Conservation (phyloP, 768 basidiomycete species). For the Rubroboletus satanas region DNA sequence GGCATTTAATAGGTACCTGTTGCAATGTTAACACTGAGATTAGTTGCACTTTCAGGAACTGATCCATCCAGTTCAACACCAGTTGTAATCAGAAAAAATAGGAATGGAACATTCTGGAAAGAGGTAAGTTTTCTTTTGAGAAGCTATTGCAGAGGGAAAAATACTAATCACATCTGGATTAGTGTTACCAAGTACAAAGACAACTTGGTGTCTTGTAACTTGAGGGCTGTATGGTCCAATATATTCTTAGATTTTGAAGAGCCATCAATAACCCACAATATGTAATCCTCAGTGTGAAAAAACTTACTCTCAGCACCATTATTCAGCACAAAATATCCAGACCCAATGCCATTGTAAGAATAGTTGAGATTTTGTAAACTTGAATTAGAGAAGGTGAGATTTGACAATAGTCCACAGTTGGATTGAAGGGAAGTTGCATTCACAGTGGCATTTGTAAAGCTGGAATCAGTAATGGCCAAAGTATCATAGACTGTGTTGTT, state of each 20-base stretch:
- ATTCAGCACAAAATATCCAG: background rate
- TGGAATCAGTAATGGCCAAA: background rate
- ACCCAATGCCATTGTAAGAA: background rate
- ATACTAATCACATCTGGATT: background rate
- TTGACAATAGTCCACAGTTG: slow-evolving; percentile 10
- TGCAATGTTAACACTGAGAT: background rate
- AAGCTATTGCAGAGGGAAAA: background rate
- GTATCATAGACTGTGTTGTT: slow-evolving; percentile 15
- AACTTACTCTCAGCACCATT: background rate
- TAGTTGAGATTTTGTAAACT: background rate
- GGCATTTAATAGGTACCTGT: background rate
- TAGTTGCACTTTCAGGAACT: background rate
- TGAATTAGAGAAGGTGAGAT: background rate
- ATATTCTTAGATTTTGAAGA: background rate
- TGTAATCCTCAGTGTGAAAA: background rate
- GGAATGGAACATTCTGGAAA: background rate
- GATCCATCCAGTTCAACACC: slow-evolving; percentile 1
- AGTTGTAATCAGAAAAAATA: slow-evolving; percentile 13
- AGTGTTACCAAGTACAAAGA: background rate
- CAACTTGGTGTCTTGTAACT: background rate
- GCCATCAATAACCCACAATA: background rate
- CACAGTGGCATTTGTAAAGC: background rate
- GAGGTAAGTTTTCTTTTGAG: background rate
- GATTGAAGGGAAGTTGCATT: slow-evolving; percentile 12
- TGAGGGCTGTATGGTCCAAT: too few relatives aligned